These are phyloP conservation scores for Hyphodiscus sp. DNA, from an alignment of 2,329 filamentous ascomycete species.

Conservation along the genomic window DNA sequence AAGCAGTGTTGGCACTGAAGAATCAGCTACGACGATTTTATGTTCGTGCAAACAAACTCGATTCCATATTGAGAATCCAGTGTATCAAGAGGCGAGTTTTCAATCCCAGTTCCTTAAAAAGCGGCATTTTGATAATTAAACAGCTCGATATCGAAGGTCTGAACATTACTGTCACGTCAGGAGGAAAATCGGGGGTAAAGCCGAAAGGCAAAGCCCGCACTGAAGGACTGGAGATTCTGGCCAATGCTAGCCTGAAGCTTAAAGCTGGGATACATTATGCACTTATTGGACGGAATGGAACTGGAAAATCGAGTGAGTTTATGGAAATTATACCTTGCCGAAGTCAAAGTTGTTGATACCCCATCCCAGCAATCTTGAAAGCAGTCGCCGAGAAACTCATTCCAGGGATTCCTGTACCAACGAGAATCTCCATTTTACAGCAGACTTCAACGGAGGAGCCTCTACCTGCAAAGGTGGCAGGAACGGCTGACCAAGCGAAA, in stretches of 20 bases:
- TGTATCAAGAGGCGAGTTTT: slow-evolving; percentile 25
- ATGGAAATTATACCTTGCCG: background rate
- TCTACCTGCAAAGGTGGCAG: slow-evolving; percentile 32
- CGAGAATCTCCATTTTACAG: slow-evolving; percentile 61
- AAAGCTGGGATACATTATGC: slow-evolving; percentile 72
- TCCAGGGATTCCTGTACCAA: slow-evolving; percentile 63
- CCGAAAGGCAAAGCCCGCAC: slow-evolving; percentile 45
- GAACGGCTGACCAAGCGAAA: slow-evolving; percentile 2
- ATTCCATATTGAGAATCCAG: slow-evolving; percentile 29
- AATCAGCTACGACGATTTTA: slow-evolving; percentile 24
- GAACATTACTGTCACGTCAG: slow-evolving; percentile 56
- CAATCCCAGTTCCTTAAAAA: background rate
- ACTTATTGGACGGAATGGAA: slow-evolving; percentile 72
- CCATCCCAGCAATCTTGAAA: slow-evolving; percentile 53
- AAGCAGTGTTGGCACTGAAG: slow-evolving; percentile 6
- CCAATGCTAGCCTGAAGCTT: slow-evolving; percentile 61
- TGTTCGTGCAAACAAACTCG: slow-evolving; percentile 29
- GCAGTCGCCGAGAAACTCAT: slow-evolving; percentile 75
- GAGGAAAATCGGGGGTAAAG: slow-evolving; percentile 32
- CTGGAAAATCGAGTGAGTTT: slow-evolving; percentile 68
- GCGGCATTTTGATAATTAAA: slow-evolving; percentile 1
- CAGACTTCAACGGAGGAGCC: slow-evolving; percentile 44
- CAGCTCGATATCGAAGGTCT: slow-evolving; percentile 68
- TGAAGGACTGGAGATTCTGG: slow-evolving; percentile 59
- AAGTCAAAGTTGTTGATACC: slow-evolving; percentile 6